These are phyloP conservation scores for Plantago rigida DNA, from an alignment of 305 asterid genomes.

Conservation along the genomic window DNA sequence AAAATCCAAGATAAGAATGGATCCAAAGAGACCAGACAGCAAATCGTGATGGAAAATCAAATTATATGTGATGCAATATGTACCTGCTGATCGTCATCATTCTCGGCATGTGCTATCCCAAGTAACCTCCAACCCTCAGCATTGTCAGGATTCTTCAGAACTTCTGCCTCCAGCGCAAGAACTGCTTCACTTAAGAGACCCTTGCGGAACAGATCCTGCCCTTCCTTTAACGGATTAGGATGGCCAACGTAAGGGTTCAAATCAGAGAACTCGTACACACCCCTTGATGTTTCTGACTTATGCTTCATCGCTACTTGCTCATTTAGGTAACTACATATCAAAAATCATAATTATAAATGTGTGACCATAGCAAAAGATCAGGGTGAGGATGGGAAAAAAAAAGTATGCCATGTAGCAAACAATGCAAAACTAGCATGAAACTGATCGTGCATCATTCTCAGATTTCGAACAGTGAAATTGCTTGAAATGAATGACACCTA, in stretches of 20 bases:
- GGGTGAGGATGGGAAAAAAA: not conserved
- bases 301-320: constrained; percentile 62
- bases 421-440: no score
- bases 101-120: constrained; percentile 97
- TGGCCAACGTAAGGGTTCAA: constrained; percentile 97
- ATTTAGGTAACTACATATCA: constrained; percentile 49
- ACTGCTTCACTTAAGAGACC: constrained; percentile 99
- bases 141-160: constrained; percentile 87
- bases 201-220: constrained; percentile 92
- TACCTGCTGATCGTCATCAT: constrained; percentile 99
- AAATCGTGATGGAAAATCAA: no score
- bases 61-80: constrained; percentile 7
- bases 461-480: no score
- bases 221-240: constrained; percentile 95
- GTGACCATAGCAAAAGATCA: constrained; percentile 14
- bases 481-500: no score
- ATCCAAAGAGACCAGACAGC: no score
- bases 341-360: constrained; percentile 20
- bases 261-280: constrained; percentile 86
- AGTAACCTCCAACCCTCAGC: constrained; percentile 99
- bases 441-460: no score
- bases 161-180: constrained; percentile 99
- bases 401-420: no score
- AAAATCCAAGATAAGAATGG: no score
- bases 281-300: constrained; percentile 57